A percentile compares a stretch with the other conserved stretches of the same genome.
Conservation (phyloP, 768 basidiomycete genomes). For the Termitomyces sp. region DNA sequence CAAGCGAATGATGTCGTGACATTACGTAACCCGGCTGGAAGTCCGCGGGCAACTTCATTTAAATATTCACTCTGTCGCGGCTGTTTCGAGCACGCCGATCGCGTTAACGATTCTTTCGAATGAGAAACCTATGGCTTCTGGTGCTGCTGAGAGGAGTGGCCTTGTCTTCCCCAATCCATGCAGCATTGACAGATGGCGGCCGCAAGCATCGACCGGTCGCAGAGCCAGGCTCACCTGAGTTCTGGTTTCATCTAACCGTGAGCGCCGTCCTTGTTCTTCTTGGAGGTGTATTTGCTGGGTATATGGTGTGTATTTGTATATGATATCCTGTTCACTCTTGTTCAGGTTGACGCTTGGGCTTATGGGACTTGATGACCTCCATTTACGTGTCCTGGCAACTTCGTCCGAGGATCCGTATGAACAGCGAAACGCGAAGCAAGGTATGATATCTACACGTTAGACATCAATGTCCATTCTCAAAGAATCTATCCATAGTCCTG, state of each 20-base stretch:
- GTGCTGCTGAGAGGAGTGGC: conserved; percentile 3
- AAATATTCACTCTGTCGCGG: not conserved
- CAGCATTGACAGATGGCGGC: not conserved
- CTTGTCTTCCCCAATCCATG: conserved; percentile 9
- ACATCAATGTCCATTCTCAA: not conserved
- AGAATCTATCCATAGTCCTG: conserved; percentile 33
- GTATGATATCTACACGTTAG: conserved; percentile 22
- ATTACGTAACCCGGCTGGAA: conserved; percentile 7
- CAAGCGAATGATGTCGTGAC: conserved; percentile 5
- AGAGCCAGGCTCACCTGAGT: conserved; percentile 51
- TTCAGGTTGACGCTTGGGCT: conserved; percentile 80
- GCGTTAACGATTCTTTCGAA: not conserved
- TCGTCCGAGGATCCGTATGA: conserved; percentile 75
- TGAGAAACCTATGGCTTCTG: conserved; percentile 10
- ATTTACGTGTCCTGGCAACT: conserved; percentile 77
- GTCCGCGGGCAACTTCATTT: not conserved
- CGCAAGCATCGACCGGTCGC: conserved; percentile 12
- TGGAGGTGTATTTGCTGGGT: conserved; percentile 95
- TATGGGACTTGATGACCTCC: conserved; percentile 91
- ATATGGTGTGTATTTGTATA: conserved; percentile 15
- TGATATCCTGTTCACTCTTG: not conserved
- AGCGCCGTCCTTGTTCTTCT: conserved; percentile 67
- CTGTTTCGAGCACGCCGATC: not conserved
- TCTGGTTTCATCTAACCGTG: conserved; percentile 68
- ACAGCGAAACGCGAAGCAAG: conserved; percentile 64